phyloP scores from a whole-genome alignment of 352 stramenopile species.

The Globisporangium viniferum region DNA sequence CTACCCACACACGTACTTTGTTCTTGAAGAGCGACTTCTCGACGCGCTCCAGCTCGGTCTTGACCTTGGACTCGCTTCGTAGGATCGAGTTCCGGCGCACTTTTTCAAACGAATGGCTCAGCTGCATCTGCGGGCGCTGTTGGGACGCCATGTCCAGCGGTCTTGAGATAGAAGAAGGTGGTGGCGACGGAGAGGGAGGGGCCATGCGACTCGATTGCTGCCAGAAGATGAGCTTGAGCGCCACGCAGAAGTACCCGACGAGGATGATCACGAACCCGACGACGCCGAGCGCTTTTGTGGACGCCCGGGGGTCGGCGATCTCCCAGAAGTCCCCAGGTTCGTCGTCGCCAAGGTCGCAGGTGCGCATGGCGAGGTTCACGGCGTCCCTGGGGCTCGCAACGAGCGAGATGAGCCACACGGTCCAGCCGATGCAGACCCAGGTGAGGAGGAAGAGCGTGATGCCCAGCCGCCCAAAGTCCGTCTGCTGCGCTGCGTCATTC shows the following conservation, averaged over 20 bases:
- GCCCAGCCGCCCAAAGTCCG: conserved; percentile 12
- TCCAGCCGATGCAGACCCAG: conserved; percentile 18
- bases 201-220: conserved; percentile 13
- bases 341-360: conserved; percentile 6
- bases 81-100: conserved; percentile 9
- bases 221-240: conserved; percentile 14
- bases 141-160: background rate
- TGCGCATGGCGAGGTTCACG: conserved; percentile 10
- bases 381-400: conserved; percentile 1
- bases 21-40: conserved; percentile 9
- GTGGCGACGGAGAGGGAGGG: background rate
- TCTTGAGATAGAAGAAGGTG: background rate
- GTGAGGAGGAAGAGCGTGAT: conserved; percentile 11
- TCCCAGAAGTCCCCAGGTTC: conserved; percentile 8
- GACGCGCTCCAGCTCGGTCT: conserved; percentile 10
- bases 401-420: conserved; percentile 14
- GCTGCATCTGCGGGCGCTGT: conserved; percentile 1
- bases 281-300: conserved; percentile 7
- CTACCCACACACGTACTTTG: background rate
- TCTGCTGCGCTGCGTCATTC: conserved; percentile 6
- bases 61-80: conserved; percentile 4
- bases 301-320: background rate
- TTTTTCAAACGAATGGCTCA: conserved; percentile 7
- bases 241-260: conserved; percentile 9
- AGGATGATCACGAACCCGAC: conserved; percentile 5